Evolutionary conservation across 225 moss, liverwort and hornwort genomes (phyloP).

Genomic region (Neckera pumila): DNA sequence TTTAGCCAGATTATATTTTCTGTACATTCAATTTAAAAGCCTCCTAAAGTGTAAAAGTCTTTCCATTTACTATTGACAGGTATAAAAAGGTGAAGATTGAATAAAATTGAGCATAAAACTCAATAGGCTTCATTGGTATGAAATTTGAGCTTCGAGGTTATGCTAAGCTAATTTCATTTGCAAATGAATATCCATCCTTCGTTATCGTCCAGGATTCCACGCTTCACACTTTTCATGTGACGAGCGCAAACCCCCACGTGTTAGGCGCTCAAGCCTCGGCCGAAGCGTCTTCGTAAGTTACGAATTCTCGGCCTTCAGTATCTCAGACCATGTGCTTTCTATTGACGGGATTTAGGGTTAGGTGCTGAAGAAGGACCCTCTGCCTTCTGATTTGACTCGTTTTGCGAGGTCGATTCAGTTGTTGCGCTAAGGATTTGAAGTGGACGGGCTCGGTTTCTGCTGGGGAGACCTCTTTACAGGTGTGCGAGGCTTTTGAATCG

Average conservation of each 20-base stretch:
- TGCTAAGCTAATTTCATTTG: background rate
- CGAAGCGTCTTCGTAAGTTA: background rate
- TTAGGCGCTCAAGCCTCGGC: background rate
- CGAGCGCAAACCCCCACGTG: background rate
- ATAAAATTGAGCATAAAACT: background rate
- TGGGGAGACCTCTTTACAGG: background rate
- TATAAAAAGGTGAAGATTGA: rapidly evolving
- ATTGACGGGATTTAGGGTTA: background rate
- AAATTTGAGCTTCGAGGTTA: background rate
- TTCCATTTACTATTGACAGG: too few species aligned
- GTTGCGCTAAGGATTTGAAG: background rate
- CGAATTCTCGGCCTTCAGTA: background rate
- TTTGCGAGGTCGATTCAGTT: background rate
- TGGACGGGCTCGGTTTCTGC: background rate
- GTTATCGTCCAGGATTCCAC: background rate
- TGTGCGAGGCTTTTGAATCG: background rate
- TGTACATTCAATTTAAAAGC: background rate
- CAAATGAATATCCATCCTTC: background rate
- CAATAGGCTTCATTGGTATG: background rate
- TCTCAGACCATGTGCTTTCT: background rate
- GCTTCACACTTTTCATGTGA: background rate
- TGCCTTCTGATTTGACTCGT: background rate
- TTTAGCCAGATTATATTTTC: too few species aligned
- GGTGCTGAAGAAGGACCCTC: too few species aligned
- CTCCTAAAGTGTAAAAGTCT: rapidly evolving